Conservation (phyloP, 768 basidiomycete genomes). For the Paxillus ammoniavirescens region DNA sequence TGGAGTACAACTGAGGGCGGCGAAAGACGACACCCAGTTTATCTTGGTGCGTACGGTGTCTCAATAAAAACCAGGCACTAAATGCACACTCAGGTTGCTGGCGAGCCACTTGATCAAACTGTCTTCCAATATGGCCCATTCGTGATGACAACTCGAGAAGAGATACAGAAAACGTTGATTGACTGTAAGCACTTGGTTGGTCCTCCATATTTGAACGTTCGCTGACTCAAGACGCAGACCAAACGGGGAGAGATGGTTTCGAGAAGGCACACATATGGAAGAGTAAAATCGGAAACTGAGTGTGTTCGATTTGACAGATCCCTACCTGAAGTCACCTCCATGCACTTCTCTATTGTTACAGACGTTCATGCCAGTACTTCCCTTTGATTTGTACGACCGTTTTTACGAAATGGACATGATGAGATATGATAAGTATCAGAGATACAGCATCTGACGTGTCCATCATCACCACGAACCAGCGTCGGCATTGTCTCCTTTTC, state of each 20-base stretch:
- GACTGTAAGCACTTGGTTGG: constrained; percentile 58
- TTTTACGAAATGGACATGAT: no score
- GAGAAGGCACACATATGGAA: constrained; percentile 88
- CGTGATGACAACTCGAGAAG: constrained; percentile 79
- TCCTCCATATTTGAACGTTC: neutral
- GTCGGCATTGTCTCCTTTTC: no score
- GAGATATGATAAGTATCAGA: no score
- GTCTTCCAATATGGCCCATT: constrained; percentile 88
- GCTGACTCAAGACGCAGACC: constrained; percentile 45
- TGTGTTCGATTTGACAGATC: neutral
- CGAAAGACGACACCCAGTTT: constrained; percentile 64
- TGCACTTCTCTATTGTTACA: no score
- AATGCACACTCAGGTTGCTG: constrained; percentile 55
- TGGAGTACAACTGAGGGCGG: constrained; percentile 66
- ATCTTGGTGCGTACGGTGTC: constrained; percentile 53
- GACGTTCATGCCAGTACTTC: no score
- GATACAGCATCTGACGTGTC: no score
- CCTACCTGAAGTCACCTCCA: no score
- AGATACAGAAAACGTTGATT: constrained; percentile 76
- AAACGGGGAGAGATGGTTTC: constrained; percentile 79
- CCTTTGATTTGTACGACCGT: no score
- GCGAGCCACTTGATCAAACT: constrained; percentile 84
- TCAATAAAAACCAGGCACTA: neutral
- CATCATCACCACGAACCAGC: no score
- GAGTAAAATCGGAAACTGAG: constrained; percentile 63